These are phyloP conservation scores for Leccinum truebloodii DNA, from an alignment of 768 basidiomycete species.

Conservation along the genomic window DNA sequence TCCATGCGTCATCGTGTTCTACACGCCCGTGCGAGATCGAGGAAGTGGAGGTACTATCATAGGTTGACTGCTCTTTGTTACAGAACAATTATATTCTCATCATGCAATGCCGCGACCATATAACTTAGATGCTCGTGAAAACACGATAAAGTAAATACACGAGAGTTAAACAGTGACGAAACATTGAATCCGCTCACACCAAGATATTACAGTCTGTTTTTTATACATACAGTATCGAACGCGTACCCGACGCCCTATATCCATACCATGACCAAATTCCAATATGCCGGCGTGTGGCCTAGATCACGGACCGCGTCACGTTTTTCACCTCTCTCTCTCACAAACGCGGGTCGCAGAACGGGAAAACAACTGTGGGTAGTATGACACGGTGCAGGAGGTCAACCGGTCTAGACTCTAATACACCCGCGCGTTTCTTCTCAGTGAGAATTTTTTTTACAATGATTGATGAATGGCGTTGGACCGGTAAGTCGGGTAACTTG, in stretches of 20 bases:
- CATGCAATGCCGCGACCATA: no score
- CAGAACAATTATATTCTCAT: no score
- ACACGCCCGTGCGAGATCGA: constrained; percentile 39
- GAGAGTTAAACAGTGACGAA: no score
- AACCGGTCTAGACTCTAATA: background rate
- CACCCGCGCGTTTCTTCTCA: background rate
- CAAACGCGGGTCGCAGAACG: background rate
- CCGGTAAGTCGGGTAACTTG: background rate
- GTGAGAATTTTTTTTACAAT: background rate
- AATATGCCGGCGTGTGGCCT: background rate
- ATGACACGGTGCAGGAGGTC: background rate
- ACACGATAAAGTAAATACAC: no score
- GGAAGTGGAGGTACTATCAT: no score
- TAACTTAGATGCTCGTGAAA: no score
- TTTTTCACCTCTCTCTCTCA: background rate
- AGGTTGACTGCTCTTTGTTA: no score
- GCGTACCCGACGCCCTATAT: no score
- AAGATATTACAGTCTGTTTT: background rate
- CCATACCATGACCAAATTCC: no score
- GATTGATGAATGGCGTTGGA: background rate
- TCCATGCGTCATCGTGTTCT: constrained; percentile 75
- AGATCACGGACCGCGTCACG: background rate
- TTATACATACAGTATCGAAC: no score
- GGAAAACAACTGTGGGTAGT: background rate
- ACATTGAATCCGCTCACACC: background rate